Evolutionary conservation across 345 rosid genomes (phyloP), one percentile per base, ranked within the genome.

Genomic region (Eutrema yunnanense): DNA sequence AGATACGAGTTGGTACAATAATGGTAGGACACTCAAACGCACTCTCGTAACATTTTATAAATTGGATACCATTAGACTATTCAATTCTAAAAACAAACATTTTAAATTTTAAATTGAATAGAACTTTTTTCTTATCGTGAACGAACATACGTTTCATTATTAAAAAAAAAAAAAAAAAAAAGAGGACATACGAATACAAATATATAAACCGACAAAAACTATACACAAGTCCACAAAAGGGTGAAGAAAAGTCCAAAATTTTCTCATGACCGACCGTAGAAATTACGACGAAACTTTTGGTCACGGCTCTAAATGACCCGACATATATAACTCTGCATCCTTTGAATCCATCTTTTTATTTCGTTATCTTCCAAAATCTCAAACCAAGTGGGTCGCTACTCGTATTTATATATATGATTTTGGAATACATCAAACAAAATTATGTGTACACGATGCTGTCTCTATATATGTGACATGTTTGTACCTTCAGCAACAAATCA

Each of bases 231-330:
- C 32, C 33, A 61, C 33, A 69, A 44, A 53, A 75, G 63, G 42
- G 38, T 36, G 14, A 61, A 43, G 63, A 54, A 46, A 69, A 62
- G 44, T 69, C 79, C 79, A 75, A 75, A 62, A 36, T 7, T 47
- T 22, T 46, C 38, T 51, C 8, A 67, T 50, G 68, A 73, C 62
- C 55, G 68, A 74, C 55, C 65, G 59, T 62, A 46, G 9, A 75
- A 62, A 68, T 38, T 69, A 69, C 72, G 58, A 65, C 55, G 53
- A 58, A 77, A 65, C 73, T 77, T 61, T 65, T 77, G 65, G 73
- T 62, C 80, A 57, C 54, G 65, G 78, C 76, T 65, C 73, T 75
- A 62, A 59, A 67, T 70, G 75, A 73, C 74, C 84, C 93, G 73
- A 54, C 78, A 71, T 81, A 80, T 66, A 72, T 54, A 43, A 43